Percentiles rank a stretch among this genome's conserved stretches.
Conservation (phyloP, 805 yeast genomes). For the Debaryomyces maramus region DNA sequence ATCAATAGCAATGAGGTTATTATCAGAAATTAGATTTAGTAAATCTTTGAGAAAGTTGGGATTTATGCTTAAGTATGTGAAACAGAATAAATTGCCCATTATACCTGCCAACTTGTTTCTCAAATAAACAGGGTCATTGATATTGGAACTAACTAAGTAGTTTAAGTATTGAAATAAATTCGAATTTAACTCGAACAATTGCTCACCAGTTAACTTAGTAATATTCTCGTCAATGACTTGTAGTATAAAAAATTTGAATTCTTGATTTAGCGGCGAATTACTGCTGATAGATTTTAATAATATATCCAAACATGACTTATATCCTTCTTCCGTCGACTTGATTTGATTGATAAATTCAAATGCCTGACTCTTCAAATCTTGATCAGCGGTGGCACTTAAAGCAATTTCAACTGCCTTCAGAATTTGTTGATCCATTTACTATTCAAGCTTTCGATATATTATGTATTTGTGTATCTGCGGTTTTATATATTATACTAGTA, state of each 20-base stretch:
- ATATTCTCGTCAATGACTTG: conserved; percentile 68
- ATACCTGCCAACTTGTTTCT: conserved; percentile 38
- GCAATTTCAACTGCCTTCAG: conserved; percentile 89
- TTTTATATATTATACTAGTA: not conserved
- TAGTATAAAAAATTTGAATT: conserved; percentile 62
- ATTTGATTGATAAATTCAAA: conserved; percentile 52
- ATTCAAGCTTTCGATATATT: not conserved
- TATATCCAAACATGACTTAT: conserved; percentile 54
- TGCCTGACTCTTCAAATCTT: conserved; percentile 56
- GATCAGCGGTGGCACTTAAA: conserved; percentile 65
- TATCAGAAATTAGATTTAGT: conserved; percentile 19
- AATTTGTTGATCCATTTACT: conserved; percentile 56
- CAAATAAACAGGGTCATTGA: conserved; percentile 31
- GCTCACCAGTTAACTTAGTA: conserved; percentile 44
- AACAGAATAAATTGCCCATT: conserved; percentile 35
- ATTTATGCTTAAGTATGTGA: conserved; percentile 32
- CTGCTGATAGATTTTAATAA: conserved; percentile 24
- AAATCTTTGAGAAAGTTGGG: conserved; percentile 35
- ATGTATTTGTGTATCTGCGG: not conserved
- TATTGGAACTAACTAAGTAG: conserved; percentile 13
- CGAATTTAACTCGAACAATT: conserved; percentile 46
- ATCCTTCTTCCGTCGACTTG: conserved; percentile 55
- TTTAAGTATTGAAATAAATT: conserved; percentile 49
- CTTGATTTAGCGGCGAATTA: conserved; percentile 40
- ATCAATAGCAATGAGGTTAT: conserved; percentile 50